Evolutionary conservation across 75 land plant genomes (phyloP).

Genomic region (Picea glauca): DNA sequence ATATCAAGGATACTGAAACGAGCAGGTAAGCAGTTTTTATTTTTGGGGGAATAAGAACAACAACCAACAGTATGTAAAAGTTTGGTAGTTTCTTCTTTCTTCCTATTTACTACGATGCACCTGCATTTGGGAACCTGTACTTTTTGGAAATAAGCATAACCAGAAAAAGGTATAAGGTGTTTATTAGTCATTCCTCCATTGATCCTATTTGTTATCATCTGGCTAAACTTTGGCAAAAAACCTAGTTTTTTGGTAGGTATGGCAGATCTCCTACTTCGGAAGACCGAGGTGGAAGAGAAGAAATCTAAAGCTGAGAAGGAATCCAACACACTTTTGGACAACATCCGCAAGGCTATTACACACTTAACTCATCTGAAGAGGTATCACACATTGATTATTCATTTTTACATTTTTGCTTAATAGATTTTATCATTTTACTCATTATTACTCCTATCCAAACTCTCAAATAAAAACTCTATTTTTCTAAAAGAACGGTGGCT

Average conservation of each 20-base stretch:
- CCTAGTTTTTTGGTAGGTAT: constrained; percentile 81
- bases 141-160: not conserved
- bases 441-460: not conserved
- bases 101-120: not conserved
- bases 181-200: not conserved
- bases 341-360: constrained; percentile 86
- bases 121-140: not conserved
- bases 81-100: not conserved
- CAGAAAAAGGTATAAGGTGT: not conserved
- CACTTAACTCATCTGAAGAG: constrained; percentile 81
- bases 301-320: constrained; percentile 79
- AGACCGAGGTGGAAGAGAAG: constrained; percentile 77
- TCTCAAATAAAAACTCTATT: not conserved
- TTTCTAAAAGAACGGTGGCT: constrained; percentile 44
- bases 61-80: not conserved
- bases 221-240: constrained; percentile 4
- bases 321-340: constrained; percentile 79
- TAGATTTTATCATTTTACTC: not conserved
- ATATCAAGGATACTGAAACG: constrained; percentile 80
- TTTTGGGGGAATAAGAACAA: not conserved
- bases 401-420: not conserved
- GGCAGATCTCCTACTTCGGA: constrained; percentile 75
- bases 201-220: not conserved
- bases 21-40: constrained; percentile 47
- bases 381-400: constrained; percentile 16